Conservation (phyloP, 2,329 filamentous ascomycete genomes). For the Pseudogymnoascus sp. region DNA sequence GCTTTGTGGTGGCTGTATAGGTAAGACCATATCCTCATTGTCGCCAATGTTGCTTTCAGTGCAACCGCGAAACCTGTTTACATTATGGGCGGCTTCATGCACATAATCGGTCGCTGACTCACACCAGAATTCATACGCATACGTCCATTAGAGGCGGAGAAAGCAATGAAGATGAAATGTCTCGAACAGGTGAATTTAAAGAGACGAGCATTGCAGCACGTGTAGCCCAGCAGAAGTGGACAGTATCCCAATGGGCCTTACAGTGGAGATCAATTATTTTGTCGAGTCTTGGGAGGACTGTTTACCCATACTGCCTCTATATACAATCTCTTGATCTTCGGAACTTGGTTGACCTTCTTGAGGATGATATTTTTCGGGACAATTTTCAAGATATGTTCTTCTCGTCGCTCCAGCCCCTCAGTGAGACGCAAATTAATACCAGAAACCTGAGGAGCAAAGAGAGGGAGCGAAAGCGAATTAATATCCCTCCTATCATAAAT, state of each 20-base stretch:
- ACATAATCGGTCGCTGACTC: constrained; percentile 17
- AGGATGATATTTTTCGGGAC: constrained; percentile 36
- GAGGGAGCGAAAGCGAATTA: constrained; percentile 23
- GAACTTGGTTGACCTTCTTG: constrained; percentile 50
- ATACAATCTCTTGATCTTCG: constrained; percentile 55
- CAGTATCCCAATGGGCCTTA: constrained; percentile 45
- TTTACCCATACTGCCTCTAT: constrained; percentile 62
- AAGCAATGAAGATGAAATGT: constrained; percentile 32
- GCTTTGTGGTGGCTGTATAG: constrained; percentile 56
- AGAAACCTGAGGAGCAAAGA: constrained; percentile 22
- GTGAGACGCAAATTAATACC: constrained; percentile 23
- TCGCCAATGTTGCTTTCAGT: neutral
- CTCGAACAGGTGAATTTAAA: constrained; percentile 12
- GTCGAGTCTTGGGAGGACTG: constrained; percentile 53
- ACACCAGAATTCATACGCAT: constrained; percentile 39
- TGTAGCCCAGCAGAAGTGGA: constrained; percentile 15
- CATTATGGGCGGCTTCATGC: neutral
- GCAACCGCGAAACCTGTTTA: neutral
- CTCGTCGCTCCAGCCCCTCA: constrained; percentile 24
- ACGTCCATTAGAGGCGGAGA: constrained; percentile 37
- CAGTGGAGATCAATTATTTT: constrained; percentile 62
- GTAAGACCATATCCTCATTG: constrained; percentile 31
- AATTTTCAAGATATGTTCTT: constrained; percentile 33
- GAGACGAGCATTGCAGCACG: constrained; percentile 16
- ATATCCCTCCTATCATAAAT: constrained; percentile 31